Base-by-base conservation (phyloP, 2,329 filamentous ascomycete species). In the Aspergillus niger region DNA sequence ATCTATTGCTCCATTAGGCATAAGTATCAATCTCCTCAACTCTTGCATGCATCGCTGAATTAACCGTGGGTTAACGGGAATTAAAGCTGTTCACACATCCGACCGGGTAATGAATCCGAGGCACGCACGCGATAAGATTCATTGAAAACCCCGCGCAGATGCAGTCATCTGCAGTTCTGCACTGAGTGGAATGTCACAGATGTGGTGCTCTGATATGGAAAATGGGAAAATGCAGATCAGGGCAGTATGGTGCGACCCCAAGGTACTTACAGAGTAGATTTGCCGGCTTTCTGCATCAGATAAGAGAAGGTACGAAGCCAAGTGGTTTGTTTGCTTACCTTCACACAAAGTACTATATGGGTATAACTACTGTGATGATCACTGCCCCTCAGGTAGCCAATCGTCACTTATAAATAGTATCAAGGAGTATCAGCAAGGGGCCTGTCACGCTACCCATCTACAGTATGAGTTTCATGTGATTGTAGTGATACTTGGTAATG, bases 131-230 rank as follows among this genome's bases (percentile, higher is more conserved):
- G 53, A 55, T 55, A 55, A 55, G 53, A 44, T 32, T 26, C 53
- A 20, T 10, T 26, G 47, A 32, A 50, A 5, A 4, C 47, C 53
- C 39, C 53, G 41, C 53, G 26, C 39, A 44, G 53, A 44, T 47
- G 53, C 39, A 55, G 26, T 44, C 26, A 47, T 55, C 39, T 44
- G 53, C 53, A 55, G 20, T 39, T 55, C 41, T 32, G 53, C 53
- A 55, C 28, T 39, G 53, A 26, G 17, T 50, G 26, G 26, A 32
- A 32, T 50, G 47, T 30, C 15, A 10, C 15, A 10, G 26, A 50
- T 28, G 6, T 50, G 24, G 20, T 17, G 24, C 13, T n/a, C 30
- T 8, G 15, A 32, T 50, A n/a, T 4, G 17, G n/a, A 6, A n/a
- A 5, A 5, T 17, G 26, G 17, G n/a, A 6, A n/a, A 5, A 5